Evolutionary conservation across 176 grass and related monocot species (phyloP), one percentile per base, ranked within the genome.

Genomic region (Chrysopogon serrulatus): DNA sequence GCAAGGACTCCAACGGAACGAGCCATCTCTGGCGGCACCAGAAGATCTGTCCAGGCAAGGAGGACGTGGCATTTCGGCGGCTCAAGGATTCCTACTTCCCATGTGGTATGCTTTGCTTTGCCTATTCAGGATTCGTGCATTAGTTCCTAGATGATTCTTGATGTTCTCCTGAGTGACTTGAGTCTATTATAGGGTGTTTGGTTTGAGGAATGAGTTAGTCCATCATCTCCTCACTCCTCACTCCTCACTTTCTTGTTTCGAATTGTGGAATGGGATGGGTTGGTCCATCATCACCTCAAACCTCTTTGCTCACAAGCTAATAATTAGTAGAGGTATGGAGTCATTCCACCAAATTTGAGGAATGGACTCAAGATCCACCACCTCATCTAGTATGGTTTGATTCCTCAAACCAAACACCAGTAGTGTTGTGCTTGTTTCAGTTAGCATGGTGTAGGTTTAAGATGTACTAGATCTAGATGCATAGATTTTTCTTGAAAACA

Each of bases 21-120:
- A 90, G 88, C 74, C 88, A 90, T 40, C 79, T 90, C 21, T 90
- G 88, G 88, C 74, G 88, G 18, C 88, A 90, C 39, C 84, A 90
- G 88, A 90, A 90, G 77, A 90, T 90, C 74, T 90, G 88, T 60
- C 84, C 80, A 0, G 84, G 23, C 59, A 90, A 90, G 79, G 59
- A 66, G 1, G 88, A 87, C 5, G 60, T 6, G 0, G 74, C 26
- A 0, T 80, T 48, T 84, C 77, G 67, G 48, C 84, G 60, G 8
- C 80, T 79, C 30, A 87, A 87, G 84, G 80, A 90, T 69, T 82
- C 84, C 14, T 90, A 87, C 74, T 87, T 90, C 68, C 80, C 68
- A 1, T 75, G 45, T 69, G 88, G 88, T 90, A 90, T 62, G 49
- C 44, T 32, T 43, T 13, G 1, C 8, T 86, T 79, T 71, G 10